phyloP scores from a whole-genome alignment of 176 grass and related monocot genomes.

The Eremochloa ophiuroides region DNA sequence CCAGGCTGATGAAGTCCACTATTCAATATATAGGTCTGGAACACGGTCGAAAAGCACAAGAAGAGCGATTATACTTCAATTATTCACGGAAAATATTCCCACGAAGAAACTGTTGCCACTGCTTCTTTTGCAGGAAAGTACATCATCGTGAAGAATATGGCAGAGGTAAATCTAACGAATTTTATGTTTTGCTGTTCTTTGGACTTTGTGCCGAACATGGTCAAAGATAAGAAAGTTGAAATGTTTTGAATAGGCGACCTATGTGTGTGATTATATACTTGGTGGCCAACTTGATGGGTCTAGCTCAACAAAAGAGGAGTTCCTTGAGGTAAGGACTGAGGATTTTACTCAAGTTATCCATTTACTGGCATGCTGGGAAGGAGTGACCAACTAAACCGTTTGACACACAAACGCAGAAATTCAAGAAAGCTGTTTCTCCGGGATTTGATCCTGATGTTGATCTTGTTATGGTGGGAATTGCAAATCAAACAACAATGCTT shows the following conservation, averaged over 20 bases:
- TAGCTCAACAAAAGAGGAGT: constrained; percentile 85
- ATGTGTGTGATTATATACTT: constrained; percentile 96
- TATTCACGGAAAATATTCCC: constrained; percentile 94
- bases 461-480: constrained; percentile 82
- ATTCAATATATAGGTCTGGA: constrained; percentile 74
- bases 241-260: constrained; percentile 54
- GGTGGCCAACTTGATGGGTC: constrained; percentile 87
- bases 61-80: constrained; percentile 96
- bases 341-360: not conserved
- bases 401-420: constrained; percentile 59
- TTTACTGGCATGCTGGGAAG: constrained; percentile 1
- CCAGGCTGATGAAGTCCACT: not conserved
- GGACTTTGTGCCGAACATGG: not conserved
- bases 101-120: constrained; percentile 97
- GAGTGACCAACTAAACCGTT: constrained; percentile 13
- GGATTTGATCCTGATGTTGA: constrained; percentile 98
- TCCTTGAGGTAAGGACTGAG: constrained; percentile 62
- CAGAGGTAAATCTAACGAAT: constrained; percentile 45
- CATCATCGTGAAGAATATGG: constrained; percentile 87
- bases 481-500: constrained; percentile 99
- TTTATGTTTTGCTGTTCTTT: constrained; percentile 21
- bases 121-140: constrained; percentile 94
- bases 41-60: constrained; percentile 98
- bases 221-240: not conserved
- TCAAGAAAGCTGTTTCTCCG: constrained; percentile 74